Evolutionary conservation across 176 grass and related monocot genomes (phyloP).

Genomic region (Saccharum spontaneum): DNA sequence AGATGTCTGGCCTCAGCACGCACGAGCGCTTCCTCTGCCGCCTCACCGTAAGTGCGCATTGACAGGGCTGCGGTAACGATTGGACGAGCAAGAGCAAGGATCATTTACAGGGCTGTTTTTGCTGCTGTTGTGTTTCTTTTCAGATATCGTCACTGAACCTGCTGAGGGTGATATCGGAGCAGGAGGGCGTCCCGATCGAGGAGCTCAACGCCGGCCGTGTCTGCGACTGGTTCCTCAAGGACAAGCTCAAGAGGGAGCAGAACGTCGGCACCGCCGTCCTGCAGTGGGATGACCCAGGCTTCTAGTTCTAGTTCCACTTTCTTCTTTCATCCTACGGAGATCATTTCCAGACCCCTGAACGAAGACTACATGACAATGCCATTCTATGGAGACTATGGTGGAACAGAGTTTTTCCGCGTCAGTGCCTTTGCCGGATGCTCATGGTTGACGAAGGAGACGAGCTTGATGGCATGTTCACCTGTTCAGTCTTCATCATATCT

Average conservation of each 20-base stretch:
- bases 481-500: not conserved
- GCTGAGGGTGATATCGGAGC: slow-evolving; percentile 85
- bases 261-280: slow-evolving; percentile 61
- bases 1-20: slow-evolving; percentile 91
- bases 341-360: no score
- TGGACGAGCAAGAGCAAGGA: not conserved
- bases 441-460: no score
- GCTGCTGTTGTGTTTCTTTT: not conserved
- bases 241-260: slow-evolving; percentile 91
- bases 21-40: slow-evolving; percentile 96
- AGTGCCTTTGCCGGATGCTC: no score
- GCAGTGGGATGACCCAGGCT: slow-evolving; percentile 78
- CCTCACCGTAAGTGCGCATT: slow-evolving; percentile 41
- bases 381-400: not conserved
- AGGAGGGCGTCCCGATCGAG: slow-evolving; percentile 76
- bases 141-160: slow-evolving; percentile 98
- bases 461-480: no score
- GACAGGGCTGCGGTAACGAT: not conserved
- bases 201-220: slow-evolving; percentile 86
- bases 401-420: no score
- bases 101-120: not conserved
- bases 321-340: accelerated
- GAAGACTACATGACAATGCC: no score
- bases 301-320: slow-evolving; percentile 4
- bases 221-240: slow-evolving; percentile 97